phyloP scores from a whole-genome alignment of 441 rosid genomes.

The Croton laevigatus region DNA sequence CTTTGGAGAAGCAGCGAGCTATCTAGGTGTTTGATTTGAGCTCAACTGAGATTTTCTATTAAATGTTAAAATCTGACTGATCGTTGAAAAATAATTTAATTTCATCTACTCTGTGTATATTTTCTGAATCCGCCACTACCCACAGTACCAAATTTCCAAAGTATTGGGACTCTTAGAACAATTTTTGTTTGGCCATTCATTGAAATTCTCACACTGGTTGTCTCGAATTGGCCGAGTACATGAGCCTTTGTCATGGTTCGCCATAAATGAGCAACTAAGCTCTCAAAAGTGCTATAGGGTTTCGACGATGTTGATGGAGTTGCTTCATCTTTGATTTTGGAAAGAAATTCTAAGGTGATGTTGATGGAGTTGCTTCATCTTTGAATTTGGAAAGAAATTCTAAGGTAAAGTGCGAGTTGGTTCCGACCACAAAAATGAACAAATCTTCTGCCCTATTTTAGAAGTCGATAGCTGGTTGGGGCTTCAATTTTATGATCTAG shows the following conservation, averaged over 20 bases:
- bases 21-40: not conserved
- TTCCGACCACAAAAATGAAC: too few species aligned
- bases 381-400: slow-evolving; percentile 21
- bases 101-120: too few species aligned
- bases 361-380: not conserved
- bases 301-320: not conserved
- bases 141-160: slow-evolving; percentile 26
- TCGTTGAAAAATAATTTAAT: too few species aligned
- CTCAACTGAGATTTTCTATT: not conserved
- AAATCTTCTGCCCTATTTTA: too few species aligned
- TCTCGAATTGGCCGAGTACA: not conserved
- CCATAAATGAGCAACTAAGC: slow-evolving; percentile 21
- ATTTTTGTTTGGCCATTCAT: slow-evolving; percentile 10
- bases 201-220: slow-evolving; percentile 2
- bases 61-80: not conserved
- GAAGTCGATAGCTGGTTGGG: too few species aligned
- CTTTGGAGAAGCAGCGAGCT: not conserved
- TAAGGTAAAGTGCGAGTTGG: slow-evolving; percentile 15
- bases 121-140: too few species aligned
- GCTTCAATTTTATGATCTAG: too few species aligned
- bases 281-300: slow-evolving; percentile 18
- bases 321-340: slow-evolving; percentile 11
- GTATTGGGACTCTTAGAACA: slow-evolving; percentile 18
- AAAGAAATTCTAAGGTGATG: slow-evolving; percentile 13
- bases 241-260: slow-evolving; percentile 16